Conservation (phyloP, 805 yeast species). For the Wilhelminamyces savonicus region DNA sequence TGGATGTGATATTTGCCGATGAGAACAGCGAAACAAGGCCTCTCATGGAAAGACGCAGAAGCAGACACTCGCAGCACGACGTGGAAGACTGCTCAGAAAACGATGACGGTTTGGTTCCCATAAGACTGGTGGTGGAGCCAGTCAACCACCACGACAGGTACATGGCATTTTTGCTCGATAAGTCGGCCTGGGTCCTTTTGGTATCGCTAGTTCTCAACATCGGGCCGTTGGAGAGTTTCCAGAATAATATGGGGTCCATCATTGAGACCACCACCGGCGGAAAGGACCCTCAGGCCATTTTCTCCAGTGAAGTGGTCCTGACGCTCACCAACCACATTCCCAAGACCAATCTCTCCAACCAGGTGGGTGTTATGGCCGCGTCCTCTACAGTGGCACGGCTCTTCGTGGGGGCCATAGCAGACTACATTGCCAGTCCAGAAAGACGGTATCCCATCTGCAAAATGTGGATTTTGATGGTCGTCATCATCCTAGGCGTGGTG, state of each 20-base stretch:
- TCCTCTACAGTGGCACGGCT: constrained; percentile 70
- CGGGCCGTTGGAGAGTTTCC: constrained; percentile 83
- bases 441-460: constrained; percentile 23
- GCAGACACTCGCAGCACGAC: constrained; percentile 22
- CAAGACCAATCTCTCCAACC: constrained; percentile 28
- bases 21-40: constrained; percentile 8
- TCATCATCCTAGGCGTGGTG: constrained; percentile 21
- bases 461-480: constrained; percentile 24
- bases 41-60: constrained; percentile 12
- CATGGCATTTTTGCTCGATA: constrained; percentile 41
- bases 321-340: too few species aligned
- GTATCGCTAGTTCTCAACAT: constrained; percentile 57
- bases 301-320: too few species aligned
- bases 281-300: too few species aligned
- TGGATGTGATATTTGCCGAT: constrained; percentile 36
- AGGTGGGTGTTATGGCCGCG: constrained; percentile 56
- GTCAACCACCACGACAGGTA: constrained; percentile 28
- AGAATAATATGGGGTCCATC: constrained; percentile 77
- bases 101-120: constrained; percentile 19
- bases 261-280: constrained; percentile 32
- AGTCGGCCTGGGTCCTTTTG: constrained; percentile 58
- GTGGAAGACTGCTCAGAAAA: constrained; percentile 2
- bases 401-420: constrained; percentile 62
- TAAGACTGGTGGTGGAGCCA: constrained; percentile 31
- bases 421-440: constrained; percentile 38